Evolutionary conservation across 495 filamentous ascomycete genomes (phyloP).

Genomic region (Apiosordaria backusii): DNA sequence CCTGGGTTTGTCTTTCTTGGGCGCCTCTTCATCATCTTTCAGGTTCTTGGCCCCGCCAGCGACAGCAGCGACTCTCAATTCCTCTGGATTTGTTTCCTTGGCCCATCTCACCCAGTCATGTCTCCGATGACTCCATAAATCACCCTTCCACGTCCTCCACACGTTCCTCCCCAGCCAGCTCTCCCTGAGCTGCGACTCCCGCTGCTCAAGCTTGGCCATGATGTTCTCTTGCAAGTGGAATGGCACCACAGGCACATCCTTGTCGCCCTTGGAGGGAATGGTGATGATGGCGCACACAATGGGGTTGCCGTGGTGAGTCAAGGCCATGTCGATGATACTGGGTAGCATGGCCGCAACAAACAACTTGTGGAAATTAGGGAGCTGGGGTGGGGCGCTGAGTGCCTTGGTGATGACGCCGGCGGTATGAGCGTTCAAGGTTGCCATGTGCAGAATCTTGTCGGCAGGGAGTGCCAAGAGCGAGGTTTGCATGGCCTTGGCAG

Average conservation of each 20-base stretch:
- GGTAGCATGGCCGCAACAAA: constrained; percentile 49
- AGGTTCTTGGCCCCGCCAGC: constrained; percentile 13
- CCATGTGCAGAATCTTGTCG: constrained; percentile 37
- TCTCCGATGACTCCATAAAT: constrained; percentile 62
- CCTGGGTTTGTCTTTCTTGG: neutral
- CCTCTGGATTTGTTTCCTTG: constrained; percentile 49
- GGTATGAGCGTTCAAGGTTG: constrained; percentile 37
- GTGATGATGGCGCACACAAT: constrained; percentile 75
- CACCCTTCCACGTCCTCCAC: constrained; percentile 91
- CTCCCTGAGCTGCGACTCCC: constrained; percentile 66
- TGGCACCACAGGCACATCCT: constrained; percentile 36
- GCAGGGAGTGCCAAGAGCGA: constrained; percentile 39
- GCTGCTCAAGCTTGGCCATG: constrained; percentile 40
- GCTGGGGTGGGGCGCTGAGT: constrained; percentile 55
- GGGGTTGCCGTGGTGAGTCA: constrained; percentile 69
- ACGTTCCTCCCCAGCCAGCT: constrained; percentile 74
- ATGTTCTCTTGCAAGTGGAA: constrained; percentile 54
- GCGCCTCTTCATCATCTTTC: neutral
- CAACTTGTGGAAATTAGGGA: constrained; percentile 52
- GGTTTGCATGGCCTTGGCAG: constrained; percentile 40
- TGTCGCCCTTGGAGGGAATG: constrained; percentile 48
- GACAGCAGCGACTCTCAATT: constrained; percentile 24
- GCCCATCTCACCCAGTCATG: constrained; percentile 69
- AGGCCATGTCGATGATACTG: constrained; percentile 59
- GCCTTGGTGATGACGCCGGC: constrained; percentile 69